phyloP scores from a whole-genome alignment of 2,329 filamentous ascomycete species.

The Aureobasidium sp. region DNA sequence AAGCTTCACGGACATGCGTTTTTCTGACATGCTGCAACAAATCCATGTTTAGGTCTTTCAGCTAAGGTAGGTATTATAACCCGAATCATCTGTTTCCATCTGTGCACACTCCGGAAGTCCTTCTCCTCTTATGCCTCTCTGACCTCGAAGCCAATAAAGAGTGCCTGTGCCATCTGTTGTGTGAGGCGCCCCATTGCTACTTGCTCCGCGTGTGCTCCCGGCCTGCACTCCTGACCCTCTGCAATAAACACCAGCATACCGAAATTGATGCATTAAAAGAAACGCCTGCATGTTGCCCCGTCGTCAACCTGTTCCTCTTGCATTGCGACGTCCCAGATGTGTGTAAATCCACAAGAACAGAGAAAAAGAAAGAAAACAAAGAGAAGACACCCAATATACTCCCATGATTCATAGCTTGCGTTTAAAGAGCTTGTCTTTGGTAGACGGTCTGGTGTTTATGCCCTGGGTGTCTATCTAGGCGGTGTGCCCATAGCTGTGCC shows the following conservation, averaged over 20 bases:
- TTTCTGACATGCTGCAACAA: background rate
- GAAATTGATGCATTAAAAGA: background rate
- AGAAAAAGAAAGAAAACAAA: background rate
- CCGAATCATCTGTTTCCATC: background rate
- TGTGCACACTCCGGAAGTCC: background rate
- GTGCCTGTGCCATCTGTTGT: background rate
- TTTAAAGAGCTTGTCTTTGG: background rate
- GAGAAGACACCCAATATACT: background rate
- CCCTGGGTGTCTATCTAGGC: background rate
- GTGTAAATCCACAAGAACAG: background rate
- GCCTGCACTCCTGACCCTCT: background rate
- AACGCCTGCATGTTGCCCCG: background rate
- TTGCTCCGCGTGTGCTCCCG: background rate
- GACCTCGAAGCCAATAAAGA: background rate
- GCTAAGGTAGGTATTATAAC: background rate
- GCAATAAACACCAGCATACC: background rate
- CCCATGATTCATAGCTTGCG: constrained; percentile 3
- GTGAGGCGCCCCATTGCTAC: background rate
- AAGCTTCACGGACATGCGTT: background rate
- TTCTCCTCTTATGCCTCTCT: background rate
- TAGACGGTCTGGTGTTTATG: background rate
- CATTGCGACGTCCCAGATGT: background rate
- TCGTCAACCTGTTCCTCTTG: background rate
- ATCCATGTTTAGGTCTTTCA: background rate
- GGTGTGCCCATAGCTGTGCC: constrained; percentile 8